Evolutionary conservation across 1,284 basidiomycete species (phyloP), one percentile per base, ranked within the genome.

Genomic region (Cryptococcus jaspeensis): DNA sequence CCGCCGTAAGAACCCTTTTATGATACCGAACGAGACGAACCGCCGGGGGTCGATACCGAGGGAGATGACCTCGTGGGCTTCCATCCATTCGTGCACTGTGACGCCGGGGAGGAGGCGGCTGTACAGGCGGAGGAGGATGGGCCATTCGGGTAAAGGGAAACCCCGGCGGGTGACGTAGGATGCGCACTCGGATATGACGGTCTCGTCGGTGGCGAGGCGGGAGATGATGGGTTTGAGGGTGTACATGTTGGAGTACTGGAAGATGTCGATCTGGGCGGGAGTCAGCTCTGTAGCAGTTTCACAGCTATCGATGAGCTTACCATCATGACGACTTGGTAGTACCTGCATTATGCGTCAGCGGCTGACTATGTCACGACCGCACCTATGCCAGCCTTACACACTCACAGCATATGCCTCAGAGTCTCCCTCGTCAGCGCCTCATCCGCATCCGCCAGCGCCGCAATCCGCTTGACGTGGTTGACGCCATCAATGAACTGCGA

Each of bases 201-300:
- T 87, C 4, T 82, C 78, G 73, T 93, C 91, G 54, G 89, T 84
- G 9, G 88, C 89, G 42, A 95, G 83, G 82, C 87, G 90, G 65
- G 91, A 86, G 23, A 95, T 86, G 60, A 85, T 87, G 60, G 89
- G 89, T 48, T 88, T 85, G 37, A 95, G 81, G 0, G 90, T 90
- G 73, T 99, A 99, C 85, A 96, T 92, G 76, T 98, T 98, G n/a
- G 90, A 90, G 75, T 89, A 96, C 74, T 97, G 93, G 74, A 99
- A 99, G 50, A 97, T 90, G 78, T 99, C 94, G 53, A 93, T 87
- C 73, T 72, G 57, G n/a, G 32, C 9, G 13, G 11, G 23, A 11
- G 41, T 37, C 36, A 51, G 39, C 32, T 12, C 32, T 52, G n/a
- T 9, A 32, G 28, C 28, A 32, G 28, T 9, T 32, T 9, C 4